Evolutionary conservation across 2,329 filamentous ascomycete genomes (phyloP), one percentile per base, ranked within the genome.

Genomic region (Fusarium agapanthi): DNA sequence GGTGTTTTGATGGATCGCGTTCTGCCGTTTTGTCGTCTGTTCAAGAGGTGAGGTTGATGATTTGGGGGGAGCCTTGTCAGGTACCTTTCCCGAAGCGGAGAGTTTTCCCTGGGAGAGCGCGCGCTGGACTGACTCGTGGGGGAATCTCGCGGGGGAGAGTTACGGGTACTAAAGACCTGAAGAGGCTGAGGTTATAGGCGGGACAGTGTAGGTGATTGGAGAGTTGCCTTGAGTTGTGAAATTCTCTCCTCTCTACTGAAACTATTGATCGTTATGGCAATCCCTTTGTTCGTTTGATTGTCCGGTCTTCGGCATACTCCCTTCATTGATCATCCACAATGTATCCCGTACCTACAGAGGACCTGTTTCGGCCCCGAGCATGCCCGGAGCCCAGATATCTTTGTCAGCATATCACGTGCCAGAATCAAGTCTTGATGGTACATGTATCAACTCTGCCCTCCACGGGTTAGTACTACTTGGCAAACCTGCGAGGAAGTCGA

Each of bases 41-140:
- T 83, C 82, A 81, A 86, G 84, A 84, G 83, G 82, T 88, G 87
- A 89, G 84, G 87, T 89, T 86, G 82, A 85, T 83, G 82, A 81
- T 84, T 84, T 81, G 81, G 83, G 82, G 79, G 77, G 79, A 78
- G 77, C 77, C 79, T 77, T 77, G 79, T 77, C 62, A 68, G 66
- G 66, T 69, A 79, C 78, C 80, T 80, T 80, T 81, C 79, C 81
- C 79, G 75, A 82, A 83, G 80, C 80, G 81, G 81, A 74, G 81
- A 79, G 79, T 80, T 80, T 80, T 76, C 73, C 76, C 78, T 75
- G 68, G 69, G 69, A 67, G 74, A 73, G 70, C 66, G 70, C 70
- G 70, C 70, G 41, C 70, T 73, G 73, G 55, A 61, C 66, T 53
- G 56, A 57, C 72, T 71, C 47, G 58, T 50, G 58, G 67, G 67